Percentiles rank a stretch among this genome's conserved stretches.
phyloP scores from a whole-genome alignment of 1,284 basidiomycete genomes.

The Leccinum fuscescens region DNA sequence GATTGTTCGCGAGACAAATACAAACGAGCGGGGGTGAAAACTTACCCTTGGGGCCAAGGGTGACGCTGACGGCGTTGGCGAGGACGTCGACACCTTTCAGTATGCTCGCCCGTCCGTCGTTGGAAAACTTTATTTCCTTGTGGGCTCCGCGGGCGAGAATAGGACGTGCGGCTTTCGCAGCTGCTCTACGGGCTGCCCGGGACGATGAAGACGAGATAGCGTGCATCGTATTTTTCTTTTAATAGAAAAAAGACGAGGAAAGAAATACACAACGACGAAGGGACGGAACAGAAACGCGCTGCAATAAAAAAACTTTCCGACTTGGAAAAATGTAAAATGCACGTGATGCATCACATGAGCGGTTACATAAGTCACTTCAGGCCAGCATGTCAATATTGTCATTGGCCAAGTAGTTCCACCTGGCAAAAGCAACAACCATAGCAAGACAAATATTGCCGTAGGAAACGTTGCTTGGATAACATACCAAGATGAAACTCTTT shows the following conservation, averaged over 20 bases:
- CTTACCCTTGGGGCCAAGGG: constrained; percentile 92
- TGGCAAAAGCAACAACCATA: too few relatives aligned
- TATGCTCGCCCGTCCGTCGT: constrained; percentile 92
- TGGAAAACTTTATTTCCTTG: constrained; percentile 97
- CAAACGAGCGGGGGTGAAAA: background rate
- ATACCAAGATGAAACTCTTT: too few relatives aligned
- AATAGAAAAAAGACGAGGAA: background rate
- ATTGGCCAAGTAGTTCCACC: too few relatives aligned
- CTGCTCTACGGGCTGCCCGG: constrained; percentile 47
- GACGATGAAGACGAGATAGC: constrained; percentile 40
- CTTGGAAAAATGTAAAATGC: too few relatives aligned
- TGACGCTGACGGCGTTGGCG: constrained; percentile 93
- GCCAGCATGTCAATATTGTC: too few relatives aligned
- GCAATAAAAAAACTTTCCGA: constrained; percentile 14
- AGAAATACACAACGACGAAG: background rate
- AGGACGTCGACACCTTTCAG: constrained; percentile 95
- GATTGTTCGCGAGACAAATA: constrained; percentile 8
- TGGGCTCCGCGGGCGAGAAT: constrained; percentile 69
- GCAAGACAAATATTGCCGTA: too few relatives aligned
- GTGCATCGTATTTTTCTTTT: constrained; percentile 19
- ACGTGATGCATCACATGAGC: too few relatives aligned
- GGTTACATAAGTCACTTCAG: too few relatives aligned
- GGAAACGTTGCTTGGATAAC: too few relatives aligned
- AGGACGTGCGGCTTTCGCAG: constrained; percentile 42
- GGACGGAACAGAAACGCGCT: constrained; percentile 5